Conservation (phyloP, 148 eudicot species). For the Limonium bicolor region DNA sequence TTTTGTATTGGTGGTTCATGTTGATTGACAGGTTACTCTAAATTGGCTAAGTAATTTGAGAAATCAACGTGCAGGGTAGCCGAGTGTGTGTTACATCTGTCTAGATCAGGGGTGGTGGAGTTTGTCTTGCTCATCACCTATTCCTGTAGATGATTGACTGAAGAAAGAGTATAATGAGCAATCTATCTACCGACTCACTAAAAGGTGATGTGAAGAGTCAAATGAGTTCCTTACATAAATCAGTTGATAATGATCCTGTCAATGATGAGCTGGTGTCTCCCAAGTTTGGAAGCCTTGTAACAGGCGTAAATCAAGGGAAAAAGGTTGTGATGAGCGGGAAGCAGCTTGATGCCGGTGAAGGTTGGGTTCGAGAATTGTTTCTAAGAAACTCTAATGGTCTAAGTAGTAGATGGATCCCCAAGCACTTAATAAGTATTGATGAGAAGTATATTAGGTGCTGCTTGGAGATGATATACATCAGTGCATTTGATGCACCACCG, state of each 20-base stretch:
- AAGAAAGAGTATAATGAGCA: too few species aligned
- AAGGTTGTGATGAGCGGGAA: neutral
- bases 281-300: neutral
- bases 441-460: conserved; percentile 40
- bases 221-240: neutral
- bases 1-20: too few species aligned
- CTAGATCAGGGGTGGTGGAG: too few species aligned
- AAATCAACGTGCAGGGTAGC: too few species aligned
- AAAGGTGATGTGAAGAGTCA: neutral
- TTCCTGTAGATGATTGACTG: too few species aligned
- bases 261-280: neutral
- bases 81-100: too few species aligned
- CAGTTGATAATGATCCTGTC: neutral
- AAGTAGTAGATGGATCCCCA: conserved; percentile 5
- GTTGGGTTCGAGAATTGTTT: conserved; percentile 6
- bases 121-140: too few species aligned
- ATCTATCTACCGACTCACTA: too few species aligned
- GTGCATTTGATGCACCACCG: conserved; percentile 19
- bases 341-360: neutral
- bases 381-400: conserved; percentile 1
- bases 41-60: too few species aligned
- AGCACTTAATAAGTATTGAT: conserved; percentile 19
- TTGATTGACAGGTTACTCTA: too few species aligned
- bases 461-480: conserved; percentile 31
- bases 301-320: neutral